Percentiles rank a stretch among this genome's conserved stretches.
These are phyloP conservation scores for Chamaecrista fasciculata DNA, from an alignment of 306 rosid genomes.

Conservation along the genomic window DNA sequence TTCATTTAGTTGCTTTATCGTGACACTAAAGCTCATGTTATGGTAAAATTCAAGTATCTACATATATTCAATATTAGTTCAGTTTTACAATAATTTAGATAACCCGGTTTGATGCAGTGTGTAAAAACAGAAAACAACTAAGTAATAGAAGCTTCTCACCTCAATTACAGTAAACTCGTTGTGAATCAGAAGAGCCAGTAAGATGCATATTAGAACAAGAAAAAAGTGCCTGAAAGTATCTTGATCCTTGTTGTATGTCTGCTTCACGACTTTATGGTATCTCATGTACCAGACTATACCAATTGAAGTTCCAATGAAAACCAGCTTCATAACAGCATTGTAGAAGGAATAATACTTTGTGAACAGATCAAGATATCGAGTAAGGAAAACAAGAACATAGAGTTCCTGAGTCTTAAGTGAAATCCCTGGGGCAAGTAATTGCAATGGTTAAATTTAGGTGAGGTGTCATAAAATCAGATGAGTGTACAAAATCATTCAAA, in stretches of 20 bases:
- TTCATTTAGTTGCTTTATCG: not conserved
- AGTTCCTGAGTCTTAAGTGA: constrained; percentile 49
- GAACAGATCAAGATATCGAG: constrained; percentile 38
- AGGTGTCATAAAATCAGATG: not conserved
- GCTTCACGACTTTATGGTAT: constrained; percentile 43
- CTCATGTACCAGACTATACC: constrained; percentile 46
- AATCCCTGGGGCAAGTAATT: constrained; percentile 29
- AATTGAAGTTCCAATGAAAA: constrained; percentile 22
- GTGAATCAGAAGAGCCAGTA: not conserved
- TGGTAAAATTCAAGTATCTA: not conserved
- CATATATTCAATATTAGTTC: not conserved
- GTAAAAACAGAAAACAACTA: not conserved
- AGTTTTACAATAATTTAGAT: not conserved
- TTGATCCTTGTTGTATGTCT: constrained; percentile 37
- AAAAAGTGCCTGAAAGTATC: constrained; percentile 23
- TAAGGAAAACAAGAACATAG: constrained; percentile 32
- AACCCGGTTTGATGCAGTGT: not conserved
- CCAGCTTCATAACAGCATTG: constrained; percentile 15
- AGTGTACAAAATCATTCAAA: not conserved
- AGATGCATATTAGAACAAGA: constrained; percentile 1
- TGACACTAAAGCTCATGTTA: not conserved
- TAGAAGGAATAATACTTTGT: constrained; percentile 28
- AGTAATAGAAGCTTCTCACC: not conserved
- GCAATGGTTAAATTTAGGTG: not conserved
- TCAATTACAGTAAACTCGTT: not conserved